A percentile compares a stretch with the other conserved stretches of the same genome.
phyloP scores from a whole-genome alignment of 768 basidiomycete species.

The Trametes sanguinea region DNA sequence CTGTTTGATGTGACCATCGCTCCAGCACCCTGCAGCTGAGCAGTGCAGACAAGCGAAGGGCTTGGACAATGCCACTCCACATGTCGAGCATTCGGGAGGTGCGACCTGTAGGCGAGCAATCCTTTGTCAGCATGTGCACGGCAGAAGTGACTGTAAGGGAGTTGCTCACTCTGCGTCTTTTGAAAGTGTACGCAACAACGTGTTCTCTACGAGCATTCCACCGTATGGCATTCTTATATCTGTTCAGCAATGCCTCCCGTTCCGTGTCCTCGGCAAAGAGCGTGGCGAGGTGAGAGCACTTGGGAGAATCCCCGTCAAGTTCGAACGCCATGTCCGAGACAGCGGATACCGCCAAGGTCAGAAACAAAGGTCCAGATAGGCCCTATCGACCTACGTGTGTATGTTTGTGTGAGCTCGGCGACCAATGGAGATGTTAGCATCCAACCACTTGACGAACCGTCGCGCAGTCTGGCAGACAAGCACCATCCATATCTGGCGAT shows the following conservation, averaged over 20 bases:
- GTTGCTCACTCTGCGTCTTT: slow-evolving; percentile 62
- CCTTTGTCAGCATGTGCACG: background rate
- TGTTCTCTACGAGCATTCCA: slow-evolving; percentile 57
- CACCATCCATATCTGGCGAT: slow-evolving; percentile 8
- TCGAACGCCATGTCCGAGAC: slow-evolving; percentile 6
- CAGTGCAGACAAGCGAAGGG: slow-evolving; percentile 80
- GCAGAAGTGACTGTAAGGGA: background rate
- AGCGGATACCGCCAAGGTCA: background rate
- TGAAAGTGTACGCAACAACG: slow-evolving; percentile 49
- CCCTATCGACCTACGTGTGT: background rate
- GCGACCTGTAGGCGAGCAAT: slow-evolving; percentile 42
- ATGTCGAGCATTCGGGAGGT: slow-evolving; percentile 64
- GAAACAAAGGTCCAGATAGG: background rate
- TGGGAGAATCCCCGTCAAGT: slow-evolving; percentile 1
- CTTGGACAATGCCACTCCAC: slow-evolving; percentile 54
- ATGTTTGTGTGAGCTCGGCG: background rate
- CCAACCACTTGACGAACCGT: slow-evolving; percentile 18
- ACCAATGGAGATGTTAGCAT: background rate
- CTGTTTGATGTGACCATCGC: slow-evolving; percentile 50
- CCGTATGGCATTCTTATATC: slow-evolving; percentile 53
- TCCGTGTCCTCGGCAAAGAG: slow-evolving; percentile 38
- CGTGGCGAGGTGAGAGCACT: slow-evolving; percentile 44
- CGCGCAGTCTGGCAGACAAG: slow-evolving; percentile 12
- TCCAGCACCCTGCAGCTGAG: slow-evolving; percentile 70
- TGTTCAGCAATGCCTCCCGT: slow-evolving; percentile 39